A percentile compares a stretch with the other conserved stretches of the same genome.
phyloP scores from a whole-genome alignment of 140 eudicot genomes.

The Oenanthe javanica region DNA sequence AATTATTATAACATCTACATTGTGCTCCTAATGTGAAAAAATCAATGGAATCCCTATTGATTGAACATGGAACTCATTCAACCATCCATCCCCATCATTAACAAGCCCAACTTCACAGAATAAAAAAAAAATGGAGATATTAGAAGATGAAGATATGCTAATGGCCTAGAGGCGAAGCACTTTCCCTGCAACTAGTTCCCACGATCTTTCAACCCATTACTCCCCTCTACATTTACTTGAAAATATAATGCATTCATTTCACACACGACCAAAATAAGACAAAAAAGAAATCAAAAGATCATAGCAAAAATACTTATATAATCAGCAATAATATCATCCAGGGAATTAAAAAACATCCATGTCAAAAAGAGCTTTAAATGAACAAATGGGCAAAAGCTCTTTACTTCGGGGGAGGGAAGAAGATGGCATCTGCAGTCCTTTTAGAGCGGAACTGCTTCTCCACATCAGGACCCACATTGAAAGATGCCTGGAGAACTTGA shows the following conservation, averaged over 20 bases:
- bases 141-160: neutral
- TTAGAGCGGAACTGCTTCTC: slow-evolving; percentile 10
- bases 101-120: no score
- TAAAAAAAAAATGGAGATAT: no score
- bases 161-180: neutral
- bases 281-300: neutral
- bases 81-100: no score
- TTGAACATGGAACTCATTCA: no score
- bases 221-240: neutral
- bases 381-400: no score
- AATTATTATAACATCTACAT: no score
- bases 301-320: neutral
- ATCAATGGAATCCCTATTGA: no score
- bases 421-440: neutral
- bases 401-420: neutral
- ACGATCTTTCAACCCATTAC: neutral
- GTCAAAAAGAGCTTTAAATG: neutral
- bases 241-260: neutral
- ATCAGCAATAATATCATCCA: neutral
- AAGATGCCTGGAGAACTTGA: slow-evolving; percentile 9
- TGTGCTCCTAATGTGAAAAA: no score
- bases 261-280: neutral
- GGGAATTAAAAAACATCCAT: neutral
- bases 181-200: neutral
- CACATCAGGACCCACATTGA: neutral